phyloP scores from a whole-genome alignment of 257 asterid genomes.

The Fraxinus excelsior region DNA sequence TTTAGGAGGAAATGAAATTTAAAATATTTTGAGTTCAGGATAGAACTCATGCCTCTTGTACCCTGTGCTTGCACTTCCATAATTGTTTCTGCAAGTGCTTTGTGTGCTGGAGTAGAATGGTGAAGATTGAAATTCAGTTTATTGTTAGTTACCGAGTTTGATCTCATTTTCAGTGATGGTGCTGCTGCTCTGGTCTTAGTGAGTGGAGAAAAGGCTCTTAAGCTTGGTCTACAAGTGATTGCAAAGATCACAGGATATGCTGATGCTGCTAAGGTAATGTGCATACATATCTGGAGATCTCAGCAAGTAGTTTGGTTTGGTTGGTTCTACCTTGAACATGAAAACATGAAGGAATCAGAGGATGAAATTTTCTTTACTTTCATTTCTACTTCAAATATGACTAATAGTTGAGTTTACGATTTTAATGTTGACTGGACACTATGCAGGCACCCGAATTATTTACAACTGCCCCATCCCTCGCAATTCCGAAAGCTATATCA shows the following conservation, averaged over 20 bases:
- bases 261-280: slow-evolving; percentile 93
- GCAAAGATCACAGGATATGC: slow-evolving; percentile 92
- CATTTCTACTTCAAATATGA: slow-evolving; percentile 1
- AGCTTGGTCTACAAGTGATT: slow-evolving; percentile 83
- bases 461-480: slow-evolving; percentile 93
- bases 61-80: neutral
- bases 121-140: slow-evolving; percentile 8
- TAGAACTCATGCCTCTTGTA: neutral
- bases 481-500: slow-evolving; percentile 91
- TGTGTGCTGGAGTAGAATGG: slow-evolving; percentile 2
- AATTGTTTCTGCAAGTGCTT: neutral
- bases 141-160: slow-evolving; percentile 20
- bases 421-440: slow-evolving; percentile 14
- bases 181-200: slow-evolving; percentile 98
- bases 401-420: slow-evolving; percentile 18
- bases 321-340: neutral
- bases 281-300: neutral
- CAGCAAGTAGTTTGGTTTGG: neutral
- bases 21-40: neutral
- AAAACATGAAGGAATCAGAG: neutral
- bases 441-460: slow-evolving; percentile 93
- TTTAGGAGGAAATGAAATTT: neutral
- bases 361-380: neutral
- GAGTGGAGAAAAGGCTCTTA: slow-evolving; percentile 80
- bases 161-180: slow-evolving; percentile 72